A percentile compares a stretch with the other conserved stretches of the same genome.
Conservation (phyloP, 2,329 filamentous ascomycete species). For the Fusarium citri region DNA sequence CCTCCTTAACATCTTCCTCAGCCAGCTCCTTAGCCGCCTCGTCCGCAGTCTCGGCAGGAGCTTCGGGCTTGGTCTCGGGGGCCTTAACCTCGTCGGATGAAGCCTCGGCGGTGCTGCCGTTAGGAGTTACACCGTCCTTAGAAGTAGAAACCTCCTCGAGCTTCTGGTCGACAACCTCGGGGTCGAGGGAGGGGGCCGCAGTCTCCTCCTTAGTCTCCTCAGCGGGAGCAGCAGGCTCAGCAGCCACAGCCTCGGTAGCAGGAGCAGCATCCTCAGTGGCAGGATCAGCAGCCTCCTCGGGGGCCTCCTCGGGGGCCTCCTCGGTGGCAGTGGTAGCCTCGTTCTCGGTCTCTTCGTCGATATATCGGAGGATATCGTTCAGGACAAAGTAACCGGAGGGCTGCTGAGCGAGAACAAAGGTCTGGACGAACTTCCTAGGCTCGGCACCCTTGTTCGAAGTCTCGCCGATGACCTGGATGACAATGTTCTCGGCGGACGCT, state of each 20-base stretch:
- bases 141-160: conserved; percentile 70
- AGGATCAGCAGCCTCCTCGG: conserved; percentile 50
- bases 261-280: conserved; percentile 46
- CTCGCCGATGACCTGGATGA: conserved; percentile 98
- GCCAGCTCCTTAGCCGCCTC: conserved; percentile 64
- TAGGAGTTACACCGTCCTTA: conserved; percentile 51
- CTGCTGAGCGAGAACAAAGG: conserved; percentile 95
- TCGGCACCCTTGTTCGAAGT: conserved; percentile 93
- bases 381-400: conserved; percentile 97
- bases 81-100: conserved; percentile 54
- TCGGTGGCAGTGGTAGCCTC: conserved; percentile 59
- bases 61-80: conserved; percentile 53
- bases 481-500: conserved; percentile 89
- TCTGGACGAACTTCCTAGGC: conserved; percentile 96
- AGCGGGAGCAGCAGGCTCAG: conserved; percentile 50
- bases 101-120: conserved; percentile 50
- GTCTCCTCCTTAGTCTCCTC: conserved; percentile 49
- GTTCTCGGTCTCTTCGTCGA: conserved; percentile 85
- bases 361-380: conserved; percentile 97
- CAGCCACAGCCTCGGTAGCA: conserved; percentile 51
- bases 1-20: conserved; percentile 67
- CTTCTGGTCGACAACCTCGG: conserved; percentile 76
- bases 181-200: conserved; percentile 53
- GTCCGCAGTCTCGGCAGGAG: conserved; percentile 56
- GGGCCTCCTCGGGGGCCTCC: conserved; percentile 51